These are phyloP conservation scores for Zalerion maritima DNA, from an alignment of 495 filamentous ascomycete species.

Conservation along the genomic window DNA sequence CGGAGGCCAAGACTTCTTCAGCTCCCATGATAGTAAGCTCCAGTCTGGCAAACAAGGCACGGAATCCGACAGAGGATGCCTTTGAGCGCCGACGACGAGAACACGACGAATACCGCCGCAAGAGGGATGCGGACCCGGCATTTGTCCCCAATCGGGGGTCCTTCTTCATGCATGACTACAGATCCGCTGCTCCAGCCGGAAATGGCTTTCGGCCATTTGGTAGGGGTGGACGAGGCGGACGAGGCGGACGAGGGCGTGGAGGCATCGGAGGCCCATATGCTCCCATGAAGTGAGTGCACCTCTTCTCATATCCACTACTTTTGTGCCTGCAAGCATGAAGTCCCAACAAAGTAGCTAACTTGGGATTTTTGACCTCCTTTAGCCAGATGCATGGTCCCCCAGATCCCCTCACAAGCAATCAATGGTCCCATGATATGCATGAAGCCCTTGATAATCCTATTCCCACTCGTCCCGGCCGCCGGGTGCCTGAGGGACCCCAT, in stretches of 20 bases:
- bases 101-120: conserved; percentile 79
- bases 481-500: conserved; percentile 24
- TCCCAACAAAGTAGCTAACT: too few relatives aligned
- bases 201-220: conserved; percentile 65
- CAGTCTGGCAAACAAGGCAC: conserved; percentile 20
- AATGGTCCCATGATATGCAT: conserved; percentile 93
- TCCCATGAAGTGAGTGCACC: conserved; percentile 38
- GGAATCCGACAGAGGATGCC: conserved; percentile 31
- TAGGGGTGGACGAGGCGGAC: conserved; percentile 39
- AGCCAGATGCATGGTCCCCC: conserved; percentile 31
- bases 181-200: conserved; percentile 54
- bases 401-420: conserved; percentile 49
- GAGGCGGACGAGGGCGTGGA: conserved; percentile 35
- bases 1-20: conserved; percentile 15
- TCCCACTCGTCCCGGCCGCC: conserved; percentile 19
- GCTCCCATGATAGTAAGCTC: conserved; percentile 34
- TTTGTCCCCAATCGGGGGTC: conserved; percentile 90
- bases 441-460: conserved; percentile 50
- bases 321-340: background rate
- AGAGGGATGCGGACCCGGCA: conserved; percentile 76
- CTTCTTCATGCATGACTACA: conserved; percentile 96
- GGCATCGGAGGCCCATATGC: conserved; percentile 38
- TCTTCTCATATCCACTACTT: conserved; percentile 6
- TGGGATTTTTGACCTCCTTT: conserved; percentile 4
- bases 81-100: conserved; percentile 64